phyloP scores from a whole-genome alignment of 2,329 filamentous ascomycete genomes.

The Aspergillus alliaceus region DNA sequence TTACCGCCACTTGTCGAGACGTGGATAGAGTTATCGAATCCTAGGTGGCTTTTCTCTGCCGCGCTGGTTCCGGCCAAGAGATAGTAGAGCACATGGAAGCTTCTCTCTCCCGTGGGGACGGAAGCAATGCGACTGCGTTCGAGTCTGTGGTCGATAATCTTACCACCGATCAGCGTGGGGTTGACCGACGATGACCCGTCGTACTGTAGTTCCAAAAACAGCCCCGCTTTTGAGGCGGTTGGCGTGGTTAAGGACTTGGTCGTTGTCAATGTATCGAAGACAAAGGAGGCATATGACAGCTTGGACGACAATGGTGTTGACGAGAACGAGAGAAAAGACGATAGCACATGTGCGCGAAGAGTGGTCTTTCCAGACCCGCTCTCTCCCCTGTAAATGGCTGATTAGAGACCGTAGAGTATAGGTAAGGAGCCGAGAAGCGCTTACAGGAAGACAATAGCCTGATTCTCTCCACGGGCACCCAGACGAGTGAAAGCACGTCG shows the following conservation, averaged over 20 bases:
- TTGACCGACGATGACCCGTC: slow-evolving; percentile 82
- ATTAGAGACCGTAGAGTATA: slow-evolving; percentile 1
- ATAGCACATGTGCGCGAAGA: slow-evolving; percentile 81
- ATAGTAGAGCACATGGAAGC: slow-evolving; percentile 96
- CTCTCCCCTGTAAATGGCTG: slow-evolving; percentile 70
- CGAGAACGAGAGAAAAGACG: slow-evolving; percentile 82
- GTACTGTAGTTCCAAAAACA: slow-evolving; percentile 96
- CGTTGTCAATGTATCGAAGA: slow-evolving; percentile 94
- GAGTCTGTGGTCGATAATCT: slow-evolving; percentile 88
- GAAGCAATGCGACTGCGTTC: slow-evolving; percentile 88
- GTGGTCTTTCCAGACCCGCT: slow-evolving; percentile 96
- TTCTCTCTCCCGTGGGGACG: slow-evolving; percentile 92
- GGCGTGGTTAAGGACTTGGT: slow-evolving; percentile 96
- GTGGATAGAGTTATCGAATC: slow-evolving; percentile 54
- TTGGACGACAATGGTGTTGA: slow-evolving; percentile 92
- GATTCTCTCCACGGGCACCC: slow-evolving; percentile 86
- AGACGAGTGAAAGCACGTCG: slow-evolving; percentile 81
- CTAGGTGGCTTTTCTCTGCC: slow-evolving; percentile 85
- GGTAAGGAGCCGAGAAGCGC: slow-evolving; percentile 38
- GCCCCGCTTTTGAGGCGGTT: slow-evolving; percentile 89
- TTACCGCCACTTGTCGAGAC: slow-evolving; percentile 45
- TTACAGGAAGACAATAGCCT: slow-evolving; percentile 89
- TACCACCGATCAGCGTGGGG: slow-evolving; percentile 87
- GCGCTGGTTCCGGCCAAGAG: slow-evolving; percentile 86
- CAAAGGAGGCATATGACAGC: slow-evolving; percentile 86